Percentiles rank a stretch among this genome's conserved stretches.
These are phyloP conservation scores for Penicillium polonicum DNA, from an alignment of 2,329 filamentous ascomycete genomes.

Conservation along the genomic window DNA sequence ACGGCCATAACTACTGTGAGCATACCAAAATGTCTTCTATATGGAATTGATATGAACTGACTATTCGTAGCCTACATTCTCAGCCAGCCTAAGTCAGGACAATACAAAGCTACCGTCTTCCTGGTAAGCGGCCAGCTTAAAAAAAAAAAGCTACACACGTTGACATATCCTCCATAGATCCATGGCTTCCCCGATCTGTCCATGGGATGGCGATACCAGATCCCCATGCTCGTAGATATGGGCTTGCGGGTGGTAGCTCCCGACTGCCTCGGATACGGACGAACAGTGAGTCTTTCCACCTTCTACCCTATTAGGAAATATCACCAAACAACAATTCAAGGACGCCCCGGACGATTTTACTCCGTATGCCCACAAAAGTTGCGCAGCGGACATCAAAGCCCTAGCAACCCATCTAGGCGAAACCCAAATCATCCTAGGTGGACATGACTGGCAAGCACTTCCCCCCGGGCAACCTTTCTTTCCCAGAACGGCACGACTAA, in stretches of 20 bases:
- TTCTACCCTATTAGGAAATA: neutral
- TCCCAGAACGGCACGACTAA: neutral
- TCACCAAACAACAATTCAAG: conserved; percentile 38
- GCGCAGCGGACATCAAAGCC: conserved; percentile 71
- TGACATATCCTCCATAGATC: conserved; percentile 44
- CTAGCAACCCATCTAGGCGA: conserved; percentile 61
- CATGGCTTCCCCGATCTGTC: conserved; percentile 83
- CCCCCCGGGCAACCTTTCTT: neutral
- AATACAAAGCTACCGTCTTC: conserved; percentile 54
- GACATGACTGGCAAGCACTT: conserved; percentile 71
- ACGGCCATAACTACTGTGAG: conserved; percentile 67
- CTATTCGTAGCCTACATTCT: conserved; percentile 51
- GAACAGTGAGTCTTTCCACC: conserved; percentile 54
- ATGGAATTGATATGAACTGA: neutral
- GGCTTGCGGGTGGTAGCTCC: conserved; percentile 78
- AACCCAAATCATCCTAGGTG: conserved; percentile 71
- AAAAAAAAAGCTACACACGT: neutral
- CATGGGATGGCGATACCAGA: conserved; percentile 86
- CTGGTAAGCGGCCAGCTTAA: conserved; percentile 42
- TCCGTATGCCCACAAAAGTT: conserved; percentile 69
- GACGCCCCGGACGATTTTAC: conserved; percentile 60
- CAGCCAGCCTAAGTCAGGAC: conserved; percentile 45
- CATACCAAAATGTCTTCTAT: neutral
- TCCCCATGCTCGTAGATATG: conserved; percentile 70
- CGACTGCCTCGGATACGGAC: conserved; percentile 83